Conservation (phyloP, 176 grass and related monocot genomes). For the Zoysia pacifica region DNA sequence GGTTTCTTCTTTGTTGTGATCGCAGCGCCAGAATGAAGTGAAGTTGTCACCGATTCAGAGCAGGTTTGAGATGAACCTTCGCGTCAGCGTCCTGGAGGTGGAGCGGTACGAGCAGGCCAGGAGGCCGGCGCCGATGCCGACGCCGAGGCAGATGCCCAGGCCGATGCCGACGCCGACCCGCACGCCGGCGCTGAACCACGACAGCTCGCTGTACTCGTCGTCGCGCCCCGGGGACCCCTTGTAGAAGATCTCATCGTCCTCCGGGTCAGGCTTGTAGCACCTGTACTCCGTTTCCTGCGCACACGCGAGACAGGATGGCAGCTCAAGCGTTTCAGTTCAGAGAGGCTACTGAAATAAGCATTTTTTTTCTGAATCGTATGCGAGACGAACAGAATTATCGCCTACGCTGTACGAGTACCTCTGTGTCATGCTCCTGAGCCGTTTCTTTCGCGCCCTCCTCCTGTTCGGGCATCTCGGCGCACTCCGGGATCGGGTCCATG, state of each 20-base stretch:
- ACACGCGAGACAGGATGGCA: background rate
- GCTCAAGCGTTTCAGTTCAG: constrained; percentile 6
- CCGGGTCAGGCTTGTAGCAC: constrained; percentile 57
- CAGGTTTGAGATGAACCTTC: constrained; percentile 52
- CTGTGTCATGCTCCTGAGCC: constrained; percentile 1
- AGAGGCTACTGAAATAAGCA: background rate
- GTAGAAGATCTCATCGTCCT: constrained; percentile 28
- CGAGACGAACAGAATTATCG: background rate
- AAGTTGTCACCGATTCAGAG: constrained; percentile 13
- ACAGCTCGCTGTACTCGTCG: constrained; percentile 54
- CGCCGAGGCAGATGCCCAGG: constrained; percentile 76
- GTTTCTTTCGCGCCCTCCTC: constrained; percentile 13
- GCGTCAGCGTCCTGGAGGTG: constrained; percentile 60
- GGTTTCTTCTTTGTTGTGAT: background rate
- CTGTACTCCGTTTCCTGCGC: constrained; percentile 52
- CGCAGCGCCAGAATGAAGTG: background rate
- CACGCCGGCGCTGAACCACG: constrained; percentile 86
- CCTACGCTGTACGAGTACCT: background rate
- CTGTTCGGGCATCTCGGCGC: constrained; percentile 27
- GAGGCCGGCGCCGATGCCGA: constrained; percentile 74
- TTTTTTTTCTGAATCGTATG: background rate
- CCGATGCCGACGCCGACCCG: constrained; percentile 79
- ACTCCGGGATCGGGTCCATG: constrained; percentile 69
- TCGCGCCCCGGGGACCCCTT: constrained; percentile 16
- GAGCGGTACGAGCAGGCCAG: constrained; percentile 73